Base-by-base conservation (phyloP, 1,139 yeast genomes). In the Debaryomycetaceae sp. region DNA sequence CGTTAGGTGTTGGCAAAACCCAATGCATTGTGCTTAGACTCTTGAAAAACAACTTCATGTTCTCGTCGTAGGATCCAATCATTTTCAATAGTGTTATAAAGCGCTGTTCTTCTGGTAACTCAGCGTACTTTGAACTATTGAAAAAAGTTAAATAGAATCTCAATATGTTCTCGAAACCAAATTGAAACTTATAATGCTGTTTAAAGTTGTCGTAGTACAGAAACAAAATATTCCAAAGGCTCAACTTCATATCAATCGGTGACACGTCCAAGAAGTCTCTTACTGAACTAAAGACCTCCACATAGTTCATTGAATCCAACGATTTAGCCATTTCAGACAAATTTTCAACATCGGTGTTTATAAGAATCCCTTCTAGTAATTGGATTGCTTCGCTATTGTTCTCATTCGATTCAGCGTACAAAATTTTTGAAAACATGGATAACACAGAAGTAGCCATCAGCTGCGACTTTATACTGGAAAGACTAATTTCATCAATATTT, bases 141-240 rank as follows among this genome's bases (percentile, higher is more conserved):
- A 66, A 40, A 44, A 53, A 59, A 1, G 37, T 43, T 6, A 75
- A 48, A 13, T 78, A 49, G 6, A 67, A 53, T 8, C 61, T 53
- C 24, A 73, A 44, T 30, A 80, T 78, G 36, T 70, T 62, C 43
- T 79, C 77, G 54, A 85, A 79, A 0, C 89, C 89, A n/a, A 60
- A 57, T 45, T 79, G 72, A 36, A 81, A 71, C 36, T 73, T 70
- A 0, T 53, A 54, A 11, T 68, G 47, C 39, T 79, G 69, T 0
- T 71, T 63, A 5, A 66, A 61, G 9, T 65, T 68, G 6, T 71
- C 64, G 54, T 87, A 89, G 45, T 79, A 79, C 50, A 78, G 80
- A 37, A 88, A 73, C 14, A 93, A 67, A 23, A 87, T 73, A 39
- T 80, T 79, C 97, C 98, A 91, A 3, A 93, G 66, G 45, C 82